Conservation (phyloP, 306 rosid genomes). For the Prunus mira region DNA sequence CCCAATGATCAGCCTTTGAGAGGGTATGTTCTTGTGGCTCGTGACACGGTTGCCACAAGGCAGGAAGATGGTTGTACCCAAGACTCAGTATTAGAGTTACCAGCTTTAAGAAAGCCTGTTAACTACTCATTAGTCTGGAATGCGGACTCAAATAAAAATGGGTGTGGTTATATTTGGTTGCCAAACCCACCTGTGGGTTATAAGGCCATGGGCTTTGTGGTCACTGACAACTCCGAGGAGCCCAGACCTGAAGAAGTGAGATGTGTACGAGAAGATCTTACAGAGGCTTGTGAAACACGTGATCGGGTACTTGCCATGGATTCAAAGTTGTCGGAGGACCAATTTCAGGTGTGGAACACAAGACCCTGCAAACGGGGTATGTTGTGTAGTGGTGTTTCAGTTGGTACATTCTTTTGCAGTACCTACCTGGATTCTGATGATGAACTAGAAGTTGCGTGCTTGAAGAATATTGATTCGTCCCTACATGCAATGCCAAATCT, state of each 20-base stretch:
- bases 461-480: slow-evolving; percentile 40
- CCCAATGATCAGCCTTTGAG: slow-evolving; percentile 53
- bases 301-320: slow-evolving; percentile 36
- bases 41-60: slow-evolving; percentile 32
- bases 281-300: slow-evolving; percentile 68
- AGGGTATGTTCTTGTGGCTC: slow-evolving; percentile 72
- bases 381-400: slow-evolving; percentile 59
- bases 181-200: slow-evolving; percentile 87
- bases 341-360: slow-evolving; percentile 63
- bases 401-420: slow-evolving; percentile 76
- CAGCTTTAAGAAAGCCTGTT: slow-evolving; percentile 58
- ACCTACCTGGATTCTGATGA: slow-evolving; percentile 37
- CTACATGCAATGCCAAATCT: slow-evolving; percentile 58
- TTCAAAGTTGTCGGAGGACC: slow-evolving; percentile 35
- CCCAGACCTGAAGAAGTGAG: slow-evolving; percentile 60
- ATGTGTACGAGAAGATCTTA: slow-evolving; percentile 76
- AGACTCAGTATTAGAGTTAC: slow-evolving; percentile 25
- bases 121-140: slow-evolving; percentile 69
- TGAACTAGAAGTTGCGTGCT: slow-evolving; percentile 38
- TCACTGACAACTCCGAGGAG: slow-evolving; percentile 51
- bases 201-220: slow-evolving; percentile 70
- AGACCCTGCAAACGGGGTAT: slow-evolving; percentile 71
- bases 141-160: slow-evolving; percentile 44
- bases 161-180: slow-evolving; percentile 73
- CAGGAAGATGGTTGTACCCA: slow-evolving; percentile 15